Evolutionary conservation across 345 rosid genomes (phyloP), one percentile per base, ranked within the genome.

Genomic region (Orychophragmus violaceus): DNA sequence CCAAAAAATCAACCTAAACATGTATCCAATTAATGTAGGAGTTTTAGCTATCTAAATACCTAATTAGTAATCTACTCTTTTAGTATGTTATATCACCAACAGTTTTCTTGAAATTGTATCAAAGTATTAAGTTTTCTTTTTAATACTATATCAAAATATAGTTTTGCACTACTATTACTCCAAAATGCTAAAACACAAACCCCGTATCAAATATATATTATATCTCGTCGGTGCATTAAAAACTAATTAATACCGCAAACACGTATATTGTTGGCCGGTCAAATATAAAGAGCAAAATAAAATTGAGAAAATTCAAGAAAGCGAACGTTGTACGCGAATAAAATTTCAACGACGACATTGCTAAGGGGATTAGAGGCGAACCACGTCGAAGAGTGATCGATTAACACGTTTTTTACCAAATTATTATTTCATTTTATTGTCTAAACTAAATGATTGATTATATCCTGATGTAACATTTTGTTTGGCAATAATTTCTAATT

Each of bases 341-440:
- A 68, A 22, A 4, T 10, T 61, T 68, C 69, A 74, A 55, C 77
- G 52, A 46, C 54, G 74, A 61, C 58, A 44, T 64, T 35, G 52
- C 6, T 18, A 21, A 35, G 35, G 29, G 35, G 21, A 60, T 60
- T 56, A 60, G 77, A 59, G 66, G 78, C 69, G 29, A 54, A 44
- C 77, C 77, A 74, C 78, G 74, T 74, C n/a, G n/a, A n/a, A 67
- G 41, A 61, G 23, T 55, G 53, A 55, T 58, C 69, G 59, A 74
- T 55, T 66, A 53, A 67, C 69, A 74, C 77, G 77, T 67, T 66
- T 73, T 32, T 50, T 41, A 59, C 39, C 49, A 59, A 50, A 57
- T 6, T 36, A 22, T 48, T 16, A 29, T 22, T 59, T 59, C 68
- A 4, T 35, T 52, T 14, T 6, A 10, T 33, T 27, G 30, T 62